Evolutionary conservation across 164 flowering plant species (phyloP).

Genomic region (Akebia trifoliata): DNA sequence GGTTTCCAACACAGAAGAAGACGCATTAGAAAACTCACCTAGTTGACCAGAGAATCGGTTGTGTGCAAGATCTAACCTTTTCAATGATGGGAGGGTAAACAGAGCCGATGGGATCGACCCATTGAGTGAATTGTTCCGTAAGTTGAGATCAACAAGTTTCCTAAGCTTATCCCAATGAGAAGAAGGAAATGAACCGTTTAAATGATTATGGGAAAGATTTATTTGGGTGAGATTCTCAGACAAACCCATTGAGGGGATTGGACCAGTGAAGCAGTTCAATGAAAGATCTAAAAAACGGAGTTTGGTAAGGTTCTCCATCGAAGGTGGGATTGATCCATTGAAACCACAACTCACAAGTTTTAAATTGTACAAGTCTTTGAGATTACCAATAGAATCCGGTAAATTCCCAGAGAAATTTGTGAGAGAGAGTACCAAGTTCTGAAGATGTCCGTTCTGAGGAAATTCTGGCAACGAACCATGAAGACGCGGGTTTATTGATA

Average conservation of each 20-base stretch:
- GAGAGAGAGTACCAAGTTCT: constrained; percentile 18
- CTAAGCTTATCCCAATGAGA: constrained; percentile 18
- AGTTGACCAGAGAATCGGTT: constrained; percentile 32
- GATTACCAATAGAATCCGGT: constrained; percentile 33
- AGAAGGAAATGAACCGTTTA: constrained; percentile 27
- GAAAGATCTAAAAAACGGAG: constrained; percentile 45
- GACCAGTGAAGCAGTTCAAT: constrained; percentile 31
- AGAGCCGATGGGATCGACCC: constrained; percentile 39
- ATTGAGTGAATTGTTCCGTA: constrained; percentile 29
- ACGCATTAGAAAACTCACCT: constrained; percentile 10
- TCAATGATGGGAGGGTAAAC: constrained; percentile 33
- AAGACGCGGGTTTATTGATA: constrained; percentile 22
- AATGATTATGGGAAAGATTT: constrained; percentile 23
- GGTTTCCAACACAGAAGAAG: constrained; percentile 14
- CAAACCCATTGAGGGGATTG: constrained; percentile 26
- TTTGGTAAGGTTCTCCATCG: constrained; percentile 24
- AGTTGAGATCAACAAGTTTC: constrained; percentile 22
- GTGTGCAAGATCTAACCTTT: constrained; percentile 20
- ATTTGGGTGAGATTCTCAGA: constrained; percentile 27
- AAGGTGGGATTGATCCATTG: constrained; percentile 34
- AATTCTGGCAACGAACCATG: constrained; percentile 30
- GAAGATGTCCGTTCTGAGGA: constrained; percentile 19
- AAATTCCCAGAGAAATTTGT: constrained; percentile 33
- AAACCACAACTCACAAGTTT: constrained; percentile 28
- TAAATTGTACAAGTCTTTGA: constrained; percentile 24